Conservation (phyloP, 202 grass and related monocot species). For the Schoenoplectus tabernaemontani region DNA sequence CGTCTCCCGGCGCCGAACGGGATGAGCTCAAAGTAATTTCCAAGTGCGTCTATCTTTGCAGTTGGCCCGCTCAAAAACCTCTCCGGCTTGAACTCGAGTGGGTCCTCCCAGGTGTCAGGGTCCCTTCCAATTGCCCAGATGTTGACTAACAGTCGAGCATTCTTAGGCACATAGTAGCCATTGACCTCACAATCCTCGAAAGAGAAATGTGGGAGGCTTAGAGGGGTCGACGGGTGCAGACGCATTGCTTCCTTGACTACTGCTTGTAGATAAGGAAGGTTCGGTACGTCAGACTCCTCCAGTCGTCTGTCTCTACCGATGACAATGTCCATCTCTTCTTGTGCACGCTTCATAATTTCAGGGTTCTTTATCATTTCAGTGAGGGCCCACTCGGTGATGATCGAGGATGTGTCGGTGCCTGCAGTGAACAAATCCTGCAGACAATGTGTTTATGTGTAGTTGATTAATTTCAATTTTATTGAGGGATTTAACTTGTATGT, state of each 20-base stretch:
- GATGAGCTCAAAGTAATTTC: conserved; percentile 76
- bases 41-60: conserved; percentile 41
- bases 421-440: conserved; percentile 86
- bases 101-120: conserved; percentile 40
- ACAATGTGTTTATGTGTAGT: not conserved
- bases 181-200: conserved; percentile 49
- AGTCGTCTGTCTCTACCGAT: conserved; percentile 42
- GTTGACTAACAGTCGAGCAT: conserved; percentile 58
- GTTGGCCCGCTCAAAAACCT: conserved; percentile 34
- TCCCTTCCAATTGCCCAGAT: conserved; percentile 80
- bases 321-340: conserved; percentile 59
- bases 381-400: conserved; percentile 81
- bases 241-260: conserved; percentile 76
- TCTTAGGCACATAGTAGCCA: conserved; percentile 42
- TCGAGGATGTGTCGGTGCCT: conserved; percentile 77
- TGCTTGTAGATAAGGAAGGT: conserved; percentile 71
- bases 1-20: conserved; percentile 65
- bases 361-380: conserved; percentile 60
- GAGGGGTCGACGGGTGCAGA: conserved; percentile 70
- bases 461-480: not conserved
- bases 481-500: not conserved
- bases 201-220: conserved; percentile 77
- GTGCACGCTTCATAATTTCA: conserved; percentile 29
- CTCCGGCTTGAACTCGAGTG: conserved; percentile 56
- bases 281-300: conserved; percentile 49